Conservation (phyloP, 2,329 filamentous ascomycete species). For the Emydomyces testavorans region DNA sequence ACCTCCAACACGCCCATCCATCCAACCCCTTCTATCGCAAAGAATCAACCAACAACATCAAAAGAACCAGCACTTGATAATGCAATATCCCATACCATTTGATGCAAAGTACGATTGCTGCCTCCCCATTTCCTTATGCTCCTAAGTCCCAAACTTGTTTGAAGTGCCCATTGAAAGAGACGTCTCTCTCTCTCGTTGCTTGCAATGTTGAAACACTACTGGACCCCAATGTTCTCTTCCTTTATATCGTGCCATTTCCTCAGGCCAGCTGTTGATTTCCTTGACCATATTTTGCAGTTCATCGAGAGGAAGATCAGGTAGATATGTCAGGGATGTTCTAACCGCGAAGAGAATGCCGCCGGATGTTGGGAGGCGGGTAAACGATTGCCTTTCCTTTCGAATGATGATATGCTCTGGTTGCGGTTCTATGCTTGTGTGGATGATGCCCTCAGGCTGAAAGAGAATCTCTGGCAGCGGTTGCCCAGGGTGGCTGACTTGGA, state of each 20-base stretch:
- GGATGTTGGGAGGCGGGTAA: slow-evolving; percentile 36
- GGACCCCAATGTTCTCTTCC: slow-evolving; percentile 36
- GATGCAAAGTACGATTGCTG: neutral
- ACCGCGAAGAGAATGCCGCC: slow-evolving; percentile 41
- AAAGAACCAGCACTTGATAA: no score
- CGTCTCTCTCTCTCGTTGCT: slow-evolving; percentile 15
- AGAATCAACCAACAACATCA: neutral
- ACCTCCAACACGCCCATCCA: neutral
- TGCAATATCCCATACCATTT: no score
- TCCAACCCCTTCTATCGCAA: neutral
- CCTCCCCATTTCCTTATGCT: neutral
- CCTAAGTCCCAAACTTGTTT: neutral
- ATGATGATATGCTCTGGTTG: slow-evolving; percentile 35
- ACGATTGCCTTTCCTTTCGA: slow-evolving; percentile 41
- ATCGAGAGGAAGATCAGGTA: slow-evolving; percentile 32
- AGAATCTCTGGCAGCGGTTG: slow-evolving; percentile 34
- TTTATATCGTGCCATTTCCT: slow-evolving; percentile 37
- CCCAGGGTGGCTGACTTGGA: slow-evolving; percentile 36
- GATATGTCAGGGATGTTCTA: slow-evolving; percentile 36
- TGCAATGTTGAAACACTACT: slow-evolving; percentile 30
- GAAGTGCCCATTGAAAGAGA: neutral
- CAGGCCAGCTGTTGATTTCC: slow-evolving; percentile 38
- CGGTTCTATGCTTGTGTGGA: slow-evolving; percentile 30
- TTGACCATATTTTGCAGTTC: slow-evolving; percentile 34
- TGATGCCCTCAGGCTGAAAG: slow-evolving; percentile 34